Conservation (phyloP, 352 stramenopile species). For the Stephanocyclus meneghinianus region DNA sequence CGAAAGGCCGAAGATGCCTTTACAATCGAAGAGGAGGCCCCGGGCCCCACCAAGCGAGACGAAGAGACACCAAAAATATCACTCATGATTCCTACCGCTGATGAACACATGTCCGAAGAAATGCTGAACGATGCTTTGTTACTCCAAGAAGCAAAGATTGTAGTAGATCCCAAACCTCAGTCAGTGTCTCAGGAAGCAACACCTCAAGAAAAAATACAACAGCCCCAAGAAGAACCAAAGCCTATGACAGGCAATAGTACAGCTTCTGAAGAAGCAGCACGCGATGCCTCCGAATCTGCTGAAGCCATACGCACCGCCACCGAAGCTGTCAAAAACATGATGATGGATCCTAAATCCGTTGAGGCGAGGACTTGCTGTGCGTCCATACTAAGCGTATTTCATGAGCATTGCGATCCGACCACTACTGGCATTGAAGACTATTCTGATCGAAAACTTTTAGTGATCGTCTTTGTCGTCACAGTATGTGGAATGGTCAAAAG, state of each 20-base stretch:
- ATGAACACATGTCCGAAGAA: constrained; percentile 64
- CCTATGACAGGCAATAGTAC: not conserved
- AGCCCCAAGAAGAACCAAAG: not conserved
- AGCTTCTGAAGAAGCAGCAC: constrained; percentile 41
- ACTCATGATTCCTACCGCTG: constrained; percentile 61
- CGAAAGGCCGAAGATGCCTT: constrained; percentile 10
- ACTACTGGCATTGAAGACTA: constrained; percentile 69
- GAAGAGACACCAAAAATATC: constrained; percentile 36
- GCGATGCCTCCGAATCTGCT: constrained; percentile 56
- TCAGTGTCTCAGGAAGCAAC: not conserved
- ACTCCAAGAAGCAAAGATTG: constrained; percentile 54
- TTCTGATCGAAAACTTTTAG: constrained; percentile 69
- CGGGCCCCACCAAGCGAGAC: not conserved
- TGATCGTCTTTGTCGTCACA: constrained; percentile 78
- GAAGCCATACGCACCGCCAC: constrained; percentile 70
- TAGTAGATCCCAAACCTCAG: constrained; percentile 19
- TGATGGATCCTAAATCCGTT: constrained; percentile 50
- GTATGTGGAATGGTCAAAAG: constrained; percentile 82
- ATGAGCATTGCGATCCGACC: constrained; percentile 79
- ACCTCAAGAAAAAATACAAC: constrained; percentile 27
- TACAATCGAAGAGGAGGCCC: not conserved
- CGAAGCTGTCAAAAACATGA: constrained; percentile 60
- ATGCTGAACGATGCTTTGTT: constrained; percentile 66
- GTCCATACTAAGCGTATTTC: constrained; percentile 79
- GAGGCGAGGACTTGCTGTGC: constrained; percentile 72